Base-by-base conservation (phyloP, 352 stramenopile species). In the Phytophthora boehmeriae region DNA sequence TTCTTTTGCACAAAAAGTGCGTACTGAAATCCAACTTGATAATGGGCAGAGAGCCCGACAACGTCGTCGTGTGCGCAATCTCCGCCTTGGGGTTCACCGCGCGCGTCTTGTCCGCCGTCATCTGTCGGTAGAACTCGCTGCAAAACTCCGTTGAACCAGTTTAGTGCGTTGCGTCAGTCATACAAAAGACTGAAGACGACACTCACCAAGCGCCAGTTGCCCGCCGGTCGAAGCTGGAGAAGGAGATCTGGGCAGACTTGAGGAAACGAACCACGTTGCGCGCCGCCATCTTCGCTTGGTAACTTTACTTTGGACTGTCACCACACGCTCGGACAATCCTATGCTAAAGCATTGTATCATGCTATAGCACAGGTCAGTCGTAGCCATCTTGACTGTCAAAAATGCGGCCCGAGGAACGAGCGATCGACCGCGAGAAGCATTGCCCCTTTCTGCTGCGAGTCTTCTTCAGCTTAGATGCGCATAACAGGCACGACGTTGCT, bases 1-100 rank as follows among this genome's bases (percentile, higher is more conserved):
- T 11, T 44, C 6, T 30, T 30, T 30, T 30, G n/a, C n/a, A 17
- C n/a, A 17, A 5, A 2, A 8, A 17, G 1, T n/a, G 73, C 80
- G 59, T 76, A 95, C 86, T 95, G 64, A 95, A 95, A 51, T 90
- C 78, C 54, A 95, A 69, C 51, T 92, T 78, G 68, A 95, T 92
- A 17, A 65, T 75, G 34, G 86, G 86, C 39, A 70, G 25, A 47
- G 76, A 71, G 39, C 82, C 84, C 19, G 73, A 71, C 22, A 90
- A 49, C 57, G 81, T 76, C 54, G 82, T 80, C 17, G 68, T 76
- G 73, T 90, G 75, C 22, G 43, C 54, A 45, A 95, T 80, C 17
- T 93, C 81, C 8, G 80, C 83, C 71, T 95, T 95, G 17, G 86
- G 86, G 75, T 95, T 95, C 54, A 89, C 63, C 41, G 70, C 68